Evolutionary conservation across 108 stramenopile genomes (phyloP), one percentile per base, ranked within the genome.

Genomic region (Conticribra weissflogii): DNA sequence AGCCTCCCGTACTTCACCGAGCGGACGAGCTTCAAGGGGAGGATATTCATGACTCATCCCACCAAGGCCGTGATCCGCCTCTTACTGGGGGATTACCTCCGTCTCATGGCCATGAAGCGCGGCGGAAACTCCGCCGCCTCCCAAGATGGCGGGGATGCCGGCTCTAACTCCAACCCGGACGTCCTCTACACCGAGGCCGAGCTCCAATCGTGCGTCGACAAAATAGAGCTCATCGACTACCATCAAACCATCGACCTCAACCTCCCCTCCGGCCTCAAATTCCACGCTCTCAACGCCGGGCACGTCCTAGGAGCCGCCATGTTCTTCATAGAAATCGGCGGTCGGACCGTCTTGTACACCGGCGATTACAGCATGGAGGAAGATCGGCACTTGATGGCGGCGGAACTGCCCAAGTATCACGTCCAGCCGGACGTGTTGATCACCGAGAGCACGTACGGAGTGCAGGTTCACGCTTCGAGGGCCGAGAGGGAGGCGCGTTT

Each of bases 251-350:
- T 94, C 31, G 84, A 90, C 48, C 84, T 97, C 49, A 82, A 89
- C 45, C 44, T 81, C 46, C 76, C 76, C 22, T 61, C 60, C 1
- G 95, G 94, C 8, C 81, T 99, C 28, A 89, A 91, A 52, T 97
- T 98, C 84, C 90, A 96, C 78, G 96, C 96, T 49, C 84, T 97
- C 36, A 96, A 97, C 68, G 99, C 99, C 3, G 98, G 98, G 2
- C 99, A 99, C 71, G 99, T 99, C 18, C 83, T 99, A 19, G 99
- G 99, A 30, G 99, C 98, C 21, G 97, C 97, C 70, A 98, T 99
- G 98, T 98, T 90, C 64, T 93, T 88, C 63, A 71, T 99, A 62
- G 97, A 98, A 24, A 89, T 99, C 52, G 97, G 94, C 22, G 97
- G 97, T 50, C 75, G 97, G 22, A 85, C 86, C 8, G 74, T 99